Base-by-base conservation (phyloP, 495 filamentous ascomycete genomes). In the Lasiosphaeria miniovina region DNA sequence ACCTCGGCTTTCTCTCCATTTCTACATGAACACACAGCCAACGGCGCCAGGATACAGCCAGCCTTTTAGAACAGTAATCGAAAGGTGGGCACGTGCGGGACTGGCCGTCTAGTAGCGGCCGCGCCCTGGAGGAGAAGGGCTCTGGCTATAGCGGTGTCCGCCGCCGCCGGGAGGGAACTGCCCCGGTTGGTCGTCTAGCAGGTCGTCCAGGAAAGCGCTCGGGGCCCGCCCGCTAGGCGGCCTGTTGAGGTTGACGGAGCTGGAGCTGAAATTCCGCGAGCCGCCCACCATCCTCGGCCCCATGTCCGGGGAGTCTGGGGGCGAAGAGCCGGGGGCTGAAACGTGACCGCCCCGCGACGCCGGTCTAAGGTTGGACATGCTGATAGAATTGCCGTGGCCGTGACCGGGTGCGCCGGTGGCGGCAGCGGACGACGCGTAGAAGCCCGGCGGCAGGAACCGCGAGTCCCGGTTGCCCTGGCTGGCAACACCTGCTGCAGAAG, bases 141-240 rank as follows among this genome's bases (percentile, higher is more conserved):
- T 56, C 36, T 57, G 48, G 17, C 53, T 57, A 40, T 57, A 61
- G 49, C 50, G 55, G 15, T 57, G 59, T 15, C 52, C 51, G 15
- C 46, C 59, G 49, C 49, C 24, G 24, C 17, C 59, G 35, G 24
- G 50, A 32, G 5, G 38, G 38, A 35, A 54, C 17, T 41, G 49
- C 41, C 53, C 40, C 6, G 12, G 40, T 43, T 31, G 51, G 11
- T 81, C 80, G 55, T 93, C 91, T 69, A 98, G 89, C 58, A 98
- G 66, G 77, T 98, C 94, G 59, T 98, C 93, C 46, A 98, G 74
- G 68, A 93, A 96, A 46, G 93, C 90, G 73, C 91, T 96, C 10
- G 94, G 94, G 34, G 91, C 90, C 45, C 94, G 80, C 41, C 84
- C 86, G 49, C 86, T 84, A 24, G 82, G 80, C n/a, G 87, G 82